phyloP scores from a whole-genome alignment of 495 filamentous ascomycete species.

The Lasiosphaeris hirsuta region DNA sequence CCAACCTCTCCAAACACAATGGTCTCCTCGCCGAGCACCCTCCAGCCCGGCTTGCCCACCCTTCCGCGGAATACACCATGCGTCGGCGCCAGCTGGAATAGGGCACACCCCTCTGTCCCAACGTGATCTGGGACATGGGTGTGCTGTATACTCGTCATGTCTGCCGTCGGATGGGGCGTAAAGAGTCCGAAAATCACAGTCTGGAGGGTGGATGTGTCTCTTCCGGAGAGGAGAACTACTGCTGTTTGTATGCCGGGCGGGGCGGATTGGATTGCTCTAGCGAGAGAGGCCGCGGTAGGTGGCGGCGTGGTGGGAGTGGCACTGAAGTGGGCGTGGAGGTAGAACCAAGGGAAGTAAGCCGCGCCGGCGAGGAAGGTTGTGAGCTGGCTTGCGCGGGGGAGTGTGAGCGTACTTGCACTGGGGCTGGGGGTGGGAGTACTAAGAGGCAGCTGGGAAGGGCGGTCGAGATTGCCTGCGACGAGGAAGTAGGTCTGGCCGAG shows the following conservation, averaged over 20 bases:
- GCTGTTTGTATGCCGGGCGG: not conserved
- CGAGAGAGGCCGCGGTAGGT: too few species aligned
- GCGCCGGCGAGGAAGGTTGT: slow-evolving; percentile 14
- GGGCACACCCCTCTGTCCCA: slow-evolving; percentile 10
- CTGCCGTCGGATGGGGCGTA: not conserved
- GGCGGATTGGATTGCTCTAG: not conserved
- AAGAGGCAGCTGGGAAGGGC: not conserved
- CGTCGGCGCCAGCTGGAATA: slow-evolving; percentile 28
- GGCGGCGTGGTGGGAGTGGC: too few species aligned
- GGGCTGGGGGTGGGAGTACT: not conserved
- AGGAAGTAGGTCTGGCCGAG: not conserved
- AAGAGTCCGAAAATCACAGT: slow-evolving; percentile 24
- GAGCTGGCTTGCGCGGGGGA: slow-evolving; percentile 16
- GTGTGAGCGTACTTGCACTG: slow-evolving; percentile 8
- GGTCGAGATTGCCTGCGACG: not conserved
- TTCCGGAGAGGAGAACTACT: not conserved
- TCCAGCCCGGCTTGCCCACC: slow-evolving; percentile 22
- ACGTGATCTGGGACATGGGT: slow-evolving; percentile 1
- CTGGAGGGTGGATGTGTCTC: slow-evolving; percentile 7
- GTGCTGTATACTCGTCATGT: slow-evolving; percentile 14
- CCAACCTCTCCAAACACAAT: slow-evolving; percentile 10
- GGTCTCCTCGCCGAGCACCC: slow-evolving; percentile 5
- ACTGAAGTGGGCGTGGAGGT: too few species aligned
- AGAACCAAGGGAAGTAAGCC: too few species aligned
- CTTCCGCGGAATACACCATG: slow-evolving; percentile 27